phyloP scores from a whole-genome alignment of 208 protist species.

The Endotrypanum monterogeii region DNA sequence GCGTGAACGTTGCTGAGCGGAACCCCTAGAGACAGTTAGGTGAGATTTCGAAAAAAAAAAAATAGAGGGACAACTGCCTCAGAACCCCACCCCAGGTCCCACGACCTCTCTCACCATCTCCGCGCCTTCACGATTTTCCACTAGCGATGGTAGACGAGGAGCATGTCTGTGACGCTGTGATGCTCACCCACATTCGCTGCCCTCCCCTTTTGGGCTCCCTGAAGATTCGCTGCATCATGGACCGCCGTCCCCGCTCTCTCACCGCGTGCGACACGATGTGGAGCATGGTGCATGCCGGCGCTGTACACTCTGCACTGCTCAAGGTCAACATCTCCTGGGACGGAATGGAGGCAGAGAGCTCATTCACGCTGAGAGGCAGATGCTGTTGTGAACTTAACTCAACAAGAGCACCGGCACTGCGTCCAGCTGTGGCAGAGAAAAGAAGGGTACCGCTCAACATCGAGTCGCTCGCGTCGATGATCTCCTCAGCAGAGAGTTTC shows the following conservation, averaged over 20 bases:
- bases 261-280: background rate
- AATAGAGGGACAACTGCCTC: background rate
- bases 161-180: background rate
- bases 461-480: background rate
- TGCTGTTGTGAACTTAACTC: background rate
- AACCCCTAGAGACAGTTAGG: too few relatives aligned
- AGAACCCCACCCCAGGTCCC: background rate
- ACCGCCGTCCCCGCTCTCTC: constrained; percentile 2
- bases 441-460: background rate
- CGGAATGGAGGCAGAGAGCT: background rate
- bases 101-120: too few relatives aligned
- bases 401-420: background rate
- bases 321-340: background rate
- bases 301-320: background rate
- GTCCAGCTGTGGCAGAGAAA: background rate
- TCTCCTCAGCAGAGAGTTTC: background rate
- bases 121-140: background rate
- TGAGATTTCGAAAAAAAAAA: background rate
- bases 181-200: constrained; percentile 14
- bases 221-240: constrained; percentile 13
- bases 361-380: background rate
- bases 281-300: background rate
- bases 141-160: background rate
- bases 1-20: too few relatives aligned
- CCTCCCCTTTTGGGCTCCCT: constrained; percentile 3